phyloP scores from a whole-genome alignment of 2,329 filamentous ascomycete species.

The Thermoascus crustaceus region DNA sequence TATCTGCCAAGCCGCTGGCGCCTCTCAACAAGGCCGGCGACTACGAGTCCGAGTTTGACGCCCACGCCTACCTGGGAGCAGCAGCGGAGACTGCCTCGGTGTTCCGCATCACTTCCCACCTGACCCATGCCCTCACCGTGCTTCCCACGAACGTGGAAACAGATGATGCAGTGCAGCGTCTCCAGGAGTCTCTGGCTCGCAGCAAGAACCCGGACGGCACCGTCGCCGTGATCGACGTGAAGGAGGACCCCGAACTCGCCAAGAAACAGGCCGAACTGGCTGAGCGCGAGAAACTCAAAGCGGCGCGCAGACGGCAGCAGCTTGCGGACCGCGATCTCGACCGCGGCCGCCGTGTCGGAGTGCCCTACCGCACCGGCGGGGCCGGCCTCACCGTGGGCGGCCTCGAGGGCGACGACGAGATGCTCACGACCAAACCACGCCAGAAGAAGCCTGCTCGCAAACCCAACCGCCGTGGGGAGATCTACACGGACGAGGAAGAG shows the following conservation, averaged over 20 bases:
- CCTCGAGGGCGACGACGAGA: slow-evolving; percentile 51
- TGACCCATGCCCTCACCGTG: slow-evolving; percentile 53
- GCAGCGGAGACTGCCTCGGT: slow-evolving; percentile 50
- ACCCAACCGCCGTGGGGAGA: slow-evolving; percentile 39
- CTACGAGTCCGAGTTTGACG: slow-evolving; percentile 49
- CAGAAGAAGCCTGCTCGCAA: slow-evolving; percentile 29
- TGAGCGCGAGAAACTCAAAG: slow-evolving; percentile 50
- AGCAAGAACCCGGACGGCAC: slow-evolving; percentile 44
- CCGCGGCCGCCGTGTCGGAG: slow-evolving; percentile 43
- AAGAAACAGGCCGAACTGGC: slow-evolving; percentile 51
- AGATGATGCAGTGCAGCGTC: slow-evolving; percentile 52
- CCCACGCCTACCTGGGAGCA: slow-evolving; percentile 56
- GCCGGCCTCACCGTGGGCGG: slow-evolving; percentile 48
- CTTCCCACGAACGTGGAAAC: slow-evolving; percentile 48
- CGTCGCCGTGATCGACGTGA: slow-evolving; percentile 50
- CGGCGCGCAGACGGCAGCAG: slow-evolving; percentile 47
- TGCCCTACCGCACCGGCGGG: slow-evolving; percentile 37
- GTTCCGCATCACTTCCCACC: slow-evolving; percentile 54
- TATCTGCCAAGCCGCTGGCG: slow-evolving; percentile 50
- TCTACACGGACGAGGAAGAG: slow-evolving; percentile 43
- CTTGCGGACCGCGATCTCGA: slow-evolving; percentile 48
- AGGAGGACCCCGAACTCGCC: slow-evolving; percentile 55
- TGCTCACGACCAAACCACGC: slow-evolving; percentile 34
- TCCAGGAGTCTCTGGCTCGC: slow-evolving; percentile 53
- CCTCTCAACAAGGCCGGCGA: slow-evolving; percentile 45